Evolutionary conservation across 352 stramenopile species (phyloP).

Genomic region (Phytopythium ostracodes): DNA sequence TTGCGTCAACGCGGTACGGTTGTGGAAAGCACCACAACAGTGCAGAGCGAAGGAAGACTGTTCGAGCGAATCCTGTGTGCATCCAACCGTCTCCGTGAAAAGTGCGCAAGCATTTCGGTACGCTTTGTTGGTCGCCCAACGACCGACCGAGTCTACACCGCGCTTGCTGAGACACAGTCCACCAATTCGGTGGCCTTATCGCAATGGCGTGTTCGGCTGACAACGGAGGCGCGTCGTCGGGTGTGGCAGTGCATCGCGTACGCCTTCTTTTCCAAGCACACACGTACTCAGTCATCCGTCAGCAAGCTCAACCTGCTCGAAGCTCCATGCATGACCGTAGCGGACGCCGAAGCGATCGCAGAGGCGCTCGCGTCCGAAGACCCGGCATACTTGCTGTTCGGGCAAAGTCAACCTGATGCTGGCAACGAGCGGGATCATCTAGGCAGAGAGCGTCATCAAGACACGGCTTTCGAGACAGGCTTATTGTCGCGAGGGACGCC

Average conservation of each 20-base stretch:
- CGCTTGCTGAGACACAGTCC: neutral
- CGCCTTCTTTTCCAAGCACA: neutral
- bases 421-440: neutral
- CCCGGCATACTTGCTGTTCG: neutral
- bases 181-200: neutral
- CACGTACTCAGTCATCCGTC: neutral
- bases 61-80: neutral
- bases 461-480: neutral
- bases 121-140: neutral
- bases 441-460: neutral
- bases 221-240: neutral
- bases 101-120: neutral
- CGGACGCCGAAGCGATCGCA: neutral
- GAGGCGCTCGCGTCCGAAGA: neutral
- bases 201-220: neutral
- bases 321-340: neutral
- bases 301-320: neutral
- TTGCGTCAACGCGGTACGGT: too few species aligned
- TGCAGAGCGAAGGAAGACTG: neutral
- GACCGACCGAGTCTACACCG: neutral
- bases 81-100: neutral
- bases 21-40: too few species aligned
- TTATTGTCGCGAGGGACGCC: neutral
- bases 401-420: too few species aligned
- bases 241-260: neutral